A percentile compares a stretch with the other conserved stretches of the same genome.
Conservation (phyloP, 2,329 filamentous ascomycete species). For the Teratosphaeria zuluensis region DNA sequence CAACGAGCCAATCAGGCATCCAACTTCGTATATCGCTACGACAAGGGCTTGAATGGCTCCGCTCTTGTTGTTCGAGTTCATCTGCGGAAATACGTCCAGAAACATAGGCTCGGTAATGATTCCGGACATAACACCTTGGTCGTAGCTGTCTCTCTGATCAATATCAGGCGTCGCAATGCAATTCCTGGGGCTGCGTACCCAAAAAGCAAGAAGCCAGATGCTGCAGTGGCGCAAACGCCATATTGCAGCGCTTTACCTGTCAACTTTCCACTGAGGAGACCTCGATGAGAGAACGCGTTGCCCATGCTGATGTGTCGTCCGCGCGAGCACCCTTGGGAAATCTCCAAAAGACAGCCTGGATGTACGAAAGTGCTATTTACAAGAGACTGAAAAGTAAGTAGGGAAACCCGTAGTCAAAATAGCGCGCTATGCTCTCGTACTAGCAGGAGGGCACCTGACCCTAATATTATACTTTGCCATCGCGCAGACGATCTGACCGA, state of each 20-base stretch:
- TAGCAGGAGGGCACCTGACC: neutral
- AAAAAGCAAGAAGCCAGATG: neutral
- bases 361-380: neutral
- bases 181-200: neutral
- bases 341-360: neutral
- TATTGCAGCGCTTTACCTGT: neutral
- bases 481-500: neutral
- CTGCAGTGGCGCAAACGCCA: neutral
- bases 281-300: neutral
- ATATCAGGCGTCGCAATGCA: neutral
- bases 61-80: neutral
- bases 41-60: neutral
- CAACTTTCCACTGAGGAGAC: neutral
- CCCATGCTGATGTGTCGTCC: neutral
- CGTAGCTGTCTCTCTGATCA: neutral
- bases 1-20: neutral
- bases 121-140: neutral
- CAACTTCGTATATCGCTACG: neutral
- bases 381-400: neutral
- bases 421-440: neutral
- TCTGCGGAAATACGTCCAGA: neutral
- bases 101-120: neutral
- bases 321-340: neutral
- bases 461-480: neutral
- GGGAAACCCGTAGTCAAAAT: neutral